Percentiles rank a stretch among this genome's conserved stretches.
Conservation (phyloP, 192 early-diverging fungal genomes). For the Entomortierella parvispora region DNA sequence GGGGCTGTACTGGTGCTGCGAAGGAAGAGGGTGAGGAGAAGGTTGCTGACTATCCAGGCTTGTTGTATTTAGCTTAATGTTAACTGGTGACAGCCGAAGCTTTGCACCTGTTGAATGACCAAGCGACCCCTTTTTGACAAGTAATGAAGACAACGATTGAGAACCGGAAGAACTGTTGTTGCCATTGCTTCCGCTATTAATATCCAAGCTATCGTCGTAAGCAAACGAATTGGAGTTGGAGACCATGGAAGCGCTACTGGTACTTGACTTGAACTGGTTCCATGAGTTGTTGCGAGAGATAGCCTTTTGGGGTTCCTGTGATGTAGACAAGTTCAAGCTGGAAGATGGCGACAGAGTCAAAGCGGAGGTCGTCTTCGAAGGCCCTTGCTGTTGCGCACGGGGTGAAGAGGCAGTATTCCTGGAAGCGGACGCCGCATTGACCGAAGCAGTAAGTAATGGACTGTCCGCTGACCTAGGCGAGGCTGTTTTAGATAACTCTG, state of each 20-base stretch:
- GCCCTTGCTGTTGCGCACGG: background rate
- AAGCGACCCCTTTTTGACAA: constrained; percentile 34
- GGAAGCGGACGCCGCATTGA: background rate
- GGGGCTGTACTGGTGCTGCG: constrained; percentile 42
- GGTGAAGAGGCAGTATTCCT: background rate
- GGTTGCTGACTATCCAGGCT: constrained; percentile 3
- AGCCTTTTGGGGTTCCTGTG: constrained; percentile 15
- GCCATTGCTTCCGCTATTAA: background rate
- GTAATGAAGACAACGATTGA: constrained; percentile 17
- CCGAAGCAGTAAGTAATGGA: background rate
- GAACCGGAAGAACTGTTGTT: background rate
- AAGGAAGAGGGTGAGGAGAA: too few species aligned
- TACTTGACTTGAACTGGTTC: constrained; percentile 32
- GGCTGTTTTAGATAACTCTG: background rate
- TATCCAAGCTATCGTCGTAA: constrained; percentile 17
- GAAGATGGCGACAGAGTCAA: too few species aligned
- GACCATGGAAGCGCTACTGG: constrained; percentile 22
- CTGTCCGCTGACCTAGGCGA: background rate
- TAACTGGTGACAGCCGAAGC: constrained; percentile 38
- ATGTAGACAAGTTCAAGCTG: too few species aligned
- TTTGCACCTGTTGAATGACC: constrained; percentile 19
- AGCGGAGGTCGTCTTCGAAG: too few species aligned
- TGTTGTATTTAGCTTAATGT: constrained; percentile 33
- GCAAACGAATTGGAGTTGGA: constrained; percentile 26
- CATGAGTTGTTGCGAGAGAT: constrained; percentile 25